Base-by-base conservation (phyloP, 371 early-diverging fungal species). In the Phascolomyces articulosus region DNA sequence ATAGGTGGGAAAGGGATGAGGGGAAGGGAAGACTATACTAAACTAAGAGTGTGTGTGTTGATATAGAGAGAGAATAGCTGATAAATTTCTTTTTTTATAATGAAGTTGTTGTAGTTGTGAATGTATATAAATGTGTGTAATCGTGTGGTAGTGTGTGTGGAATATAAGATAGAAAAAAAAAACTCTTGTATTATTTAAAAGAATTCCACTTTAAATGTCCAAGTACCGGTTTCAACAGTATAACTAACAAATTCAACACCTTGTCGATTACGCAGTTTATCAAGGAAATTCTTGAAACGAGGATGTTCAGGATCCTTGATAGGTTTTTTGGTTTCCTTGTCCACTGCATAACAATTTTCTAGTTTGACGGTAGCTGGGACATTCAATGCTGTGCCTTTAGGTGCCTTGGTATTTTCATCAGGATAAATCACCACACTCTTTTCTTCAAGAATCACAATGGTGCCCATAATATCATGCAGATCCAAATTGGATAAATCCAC, bases 161-260 rank as follows among this genome's bases (percentile, higher is more conserved):
- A n/a, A n/a, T n/a, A n/a, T n/a, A n/a, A n/a, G n/a, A n/a, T n/a
- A n/a, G n/a, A n/a, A n/a, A n/a, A n/a, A n/a, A n/a, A n/a, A n/a
- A n/a, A n/a, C n/a, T n/a, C n/a, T n/a, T n/a, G n/a, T n/a, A n/a
- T n/a, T n/a, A n/a, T n/a, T 72, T 90, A 92, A 73, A 98, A 98
- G 68, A 93, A 93, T 59, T 93, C 85, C 10, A 96, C 96, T 21
- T 81, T 77, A 74, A 98, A 98, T 16, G 78, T 84, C 98, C 98
- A 98, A 0, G 78, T 80, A 24, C 97, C 96, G n/a, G 85, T 86
- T 2, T 74, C 69, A 13, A 79, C 68, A 38, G 88, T 83, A 76
- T 90, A 97, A 53, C 86, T 88, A 23, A 95, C 69, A 76, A 96
- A 95, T 53, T 86, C 77, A 3, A 94, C 94, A 38, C 90, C 90